Evolutionary conservation across 768 basidiomycete species (phyloP).

Genomic region (Tephrocybe sp.): DNA sequence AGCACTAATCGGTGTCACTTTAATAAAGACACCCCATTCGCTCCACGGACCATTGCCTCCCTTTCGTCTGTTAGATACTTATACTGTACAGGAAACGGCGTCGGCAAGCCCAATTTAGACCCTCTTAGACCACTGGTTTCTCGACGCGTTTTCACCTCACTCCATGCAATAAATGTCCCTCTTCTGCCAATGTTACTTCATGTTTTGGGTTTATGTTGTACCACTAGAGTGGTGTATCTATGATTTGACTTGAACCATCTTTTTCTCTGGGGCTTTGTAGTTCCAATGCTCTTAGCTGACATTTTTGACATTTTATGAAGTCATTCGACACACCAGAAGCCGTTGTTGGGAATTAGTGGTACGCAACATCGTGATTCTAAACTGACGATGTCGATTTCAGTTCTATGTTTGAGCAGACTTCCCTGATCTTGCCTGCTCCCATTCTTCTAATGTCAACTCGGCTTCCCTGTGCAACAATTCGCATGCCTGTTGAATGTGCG

Average conservation of each 20-base stretch:
- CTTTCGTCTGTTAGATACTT: slow-evolving; percentile 8
- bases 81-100: neutral
- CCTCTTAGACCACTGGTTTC: slow-evolving; percentile 15
- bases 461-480: slow-evolving; percentile 38
- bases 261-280: neutral
- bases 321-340: too few species aligned
- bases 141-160: slow-evolving; percentile 3
- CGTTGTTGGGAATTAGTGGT: too few species aligned
- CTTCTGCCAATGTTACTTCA: neutral
- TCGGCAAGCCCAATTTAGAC: slow-evolving; percentile 6
- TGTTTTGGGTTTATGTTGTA: neutral
- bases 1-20: neutral
- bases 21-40: neutral
- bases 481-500: slow-evolving; percentile 64
- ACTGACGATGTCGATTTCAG: too few species aligned
- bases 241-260: slow-evolving; percentile 7
- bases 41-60: slow-evolving; percentile 4
- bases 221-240: slow-evolving; percentile 1
- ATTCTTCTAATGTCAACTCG: slow-evolving; percentile 39
- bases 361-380: too few species aligned
- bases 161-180: slow-evolving; percentile 12
- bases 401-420: too few species aligned
- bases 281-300: too few species aligned
- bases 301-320: too few species aligned
- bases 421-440: too few species aligned